These are phyloP conservation scores for Corymbia maculata DNA, from an alignment of 345 rosid species.

Conservation along the genomic window DNA sequence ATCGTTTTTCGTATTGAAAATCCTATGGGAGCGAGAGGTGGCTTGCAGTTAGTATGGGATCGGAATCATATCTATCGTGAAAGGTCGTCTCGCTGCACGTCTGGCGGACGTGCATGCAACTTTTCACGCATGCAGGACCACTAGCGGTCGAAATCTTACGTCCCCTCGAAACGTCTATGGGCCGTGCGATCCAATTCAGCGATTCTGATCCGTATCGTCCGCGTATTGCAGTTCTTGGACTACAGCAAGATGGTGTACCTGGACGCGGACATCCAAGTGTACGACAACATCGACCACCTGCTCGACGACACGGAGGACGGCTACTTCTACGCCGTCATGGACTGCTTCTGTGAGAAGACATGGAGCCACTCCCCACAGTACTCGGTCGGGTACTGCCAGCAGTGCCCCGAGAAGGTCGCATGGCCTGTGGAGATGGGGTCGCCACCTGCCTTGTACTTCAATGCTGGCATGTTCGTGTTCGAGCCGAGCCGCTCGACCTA, in stretches of 20 bases:
- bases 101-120: not conserved
- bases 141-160: not conserved
- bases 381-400: slow-evolving; percentile 72
- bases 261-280: slow-evolving; percentile 83
- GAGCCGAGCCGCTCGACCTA: slow-evolving; percentile 52
- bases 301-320: slow-evolving; percentile 57
- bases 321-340: slow-evolving; percentile 63
- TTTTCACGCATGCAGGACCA: not conserved
- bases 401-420: slow-evolving; percentile 48
- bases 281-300: slow-evolving; percentile 58
- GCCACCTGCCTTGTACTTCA: slow-evolving; percentile 63
- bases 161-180: not conserved
- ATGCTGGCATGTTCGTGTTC: slow-evolving; percentile 75
- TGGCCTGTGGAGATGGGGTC: slow-evolving; percentile 65
- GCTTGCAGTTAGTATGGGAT: not conserved
- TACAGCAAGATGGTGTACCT: slow-evolving; percentile 72
- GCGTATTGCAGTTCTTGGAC: slow-evolving; percentile 39
- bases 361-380: slow-evolving; percentile 61
- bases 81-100: not conserved
- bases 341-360: slow-evolving; percentile 70
- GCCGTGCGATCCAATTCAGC: not conserved
- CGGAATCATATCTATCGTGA: not conserved
- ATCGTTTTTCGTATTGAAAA: not conserved
- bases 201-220: not conserved
- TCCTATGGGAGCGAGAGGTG: not conserved